phyloP scores from a whole-genome alignment of 371 early-diverging fungal genomes.

The Rhizomucor miehei region DNA sequence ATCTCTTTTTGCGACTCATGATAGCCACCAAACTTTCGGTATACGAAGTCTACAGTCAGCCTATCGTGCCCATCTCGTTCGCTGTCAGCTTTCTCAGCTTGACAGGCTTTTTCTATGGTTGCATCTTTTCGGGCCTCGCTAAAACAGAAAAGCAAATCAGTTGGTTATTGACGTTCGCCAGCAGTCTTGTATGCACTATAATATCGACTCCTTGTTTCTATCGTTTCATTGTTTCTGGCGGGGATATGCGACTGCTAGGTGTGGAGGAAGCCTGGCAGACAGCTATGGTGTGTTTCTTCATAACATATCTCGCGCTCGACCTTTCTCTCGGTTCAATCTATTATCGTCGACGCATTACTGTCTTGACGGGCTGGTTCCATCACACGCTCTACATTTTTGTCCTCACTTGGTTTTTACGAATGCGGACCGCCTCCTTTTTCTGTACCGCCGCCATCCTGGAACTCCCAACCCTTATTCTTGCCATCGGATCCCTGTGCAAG shows the following conservation, averaged over 20 bases:
- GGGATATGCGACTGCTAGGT: conserved; percentile 18
- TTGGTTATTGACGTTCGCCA: conserved; percentile 29
- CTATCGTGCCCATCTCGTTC: conserved; percentile 20
- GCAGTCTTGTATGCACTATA: conserved; percentile 24
- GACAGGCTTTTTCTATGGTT: conserved; percentile 19
- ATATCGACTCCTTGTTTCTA: conserved; percentile 21
- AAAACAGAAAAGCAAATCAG: conserved; percentile 28
- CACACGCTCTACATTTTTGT: conserved; percentile 45
- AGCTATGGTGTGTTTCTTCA: conserved; percentile 30
- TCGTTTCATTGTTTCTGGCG: conserved; percentile 19
- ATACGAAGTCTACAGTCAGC: conserved; percentile 18
- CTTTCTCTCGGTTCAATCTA: conserved; percentile 44
- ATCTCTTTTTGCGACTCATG: too few relatives aligned
- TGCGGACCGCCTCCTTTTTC: conserved; percentile 29
- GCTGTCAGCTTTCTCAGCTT: conserved; percentile 11
- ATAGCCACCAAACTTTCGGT: too few relatives aligned
- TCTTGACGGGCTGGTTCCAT: conserved; percentile 58
- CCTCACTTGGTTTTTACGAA: conserved; percentile 31
- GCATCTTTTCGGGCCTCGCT: conserved; percentile 17
- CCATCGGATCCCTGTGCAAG: conserved; percentile 34
- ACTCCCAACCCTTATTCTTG: conserved; percentile 39
- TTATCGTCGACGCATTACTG: conserved; percentile 46
- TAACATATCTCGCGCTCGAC: conserved; percentile 46
- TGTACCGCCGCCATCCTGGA: conserved; percentile 38
- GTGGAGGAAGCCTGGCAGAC: conserved; percentile 15